A percentile compares a stretch with the other conserved stretches of the same genome.
Evolutionary conservation across 23 red algal genomes (phyloP).

Genomic region (Agarophyton chilense): DNA sequence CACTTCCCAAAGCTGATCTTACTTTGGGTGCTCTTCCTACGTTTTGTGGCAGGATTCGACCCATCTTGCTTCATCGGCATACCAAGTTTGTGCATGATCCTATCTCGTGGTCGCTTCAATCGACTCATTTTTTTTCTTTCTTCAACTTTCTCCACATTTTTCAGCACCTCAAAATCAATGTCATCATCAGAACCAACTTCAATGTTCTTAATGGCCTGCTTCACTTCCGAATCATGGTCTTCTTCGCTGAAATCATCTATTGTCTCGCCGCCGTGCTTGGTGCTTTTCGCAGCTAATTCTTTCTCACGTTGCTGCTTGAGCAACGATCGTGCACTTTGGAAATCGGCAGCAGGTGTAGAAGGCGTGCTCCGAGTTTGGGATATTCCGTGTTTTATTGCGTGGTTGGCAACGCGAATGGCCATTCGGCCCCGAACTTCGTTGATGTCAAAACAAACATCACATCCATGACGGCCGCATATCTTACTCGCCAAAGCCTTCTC

Average conservation of each 20-base stretch:
- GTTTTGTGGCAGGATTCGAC: not conserved
- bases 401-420: not conserved
- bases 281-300: not conserved
- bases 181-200: not conserved
- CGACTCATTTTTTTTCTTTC: not conserved
- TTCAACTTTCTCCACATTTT: conserved; percentile 12
- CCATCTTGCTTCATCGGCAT: not conserved
- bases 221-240: conserved; percentile 14
- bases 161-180: conserved; percentile 4
- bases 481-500: conserved; percentile 47
- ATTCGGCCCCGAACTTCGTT: conserved; percentile 31
- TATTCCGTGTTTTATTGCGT: not conserved
- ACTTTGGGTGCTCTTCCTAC: not conserved
- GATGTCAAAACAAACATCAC: conserved; percentile 56
- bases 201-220: not conserved
- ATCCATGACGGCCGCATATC: conserved; percentile 44
- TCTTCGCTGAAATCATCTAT: conserved; percentile 55
- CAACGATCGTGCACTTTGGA: conserved; percentile 59
- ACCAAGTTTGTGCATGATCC: conserved; percentile 18
- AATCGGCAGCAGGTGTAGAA: conserved; percentile 40
- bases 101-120: conserved; percentile 37
- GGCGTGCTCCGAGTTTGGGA: not conserved
- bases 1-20: not conserved
- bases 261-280: not conserved
- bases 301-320: conserved; percentile 24